Evolutionary conservation across 2,329 filamentous ascomycete genomes (phyloP).

Genomic region (Mycosphaerelloides madeirae): DNA sequence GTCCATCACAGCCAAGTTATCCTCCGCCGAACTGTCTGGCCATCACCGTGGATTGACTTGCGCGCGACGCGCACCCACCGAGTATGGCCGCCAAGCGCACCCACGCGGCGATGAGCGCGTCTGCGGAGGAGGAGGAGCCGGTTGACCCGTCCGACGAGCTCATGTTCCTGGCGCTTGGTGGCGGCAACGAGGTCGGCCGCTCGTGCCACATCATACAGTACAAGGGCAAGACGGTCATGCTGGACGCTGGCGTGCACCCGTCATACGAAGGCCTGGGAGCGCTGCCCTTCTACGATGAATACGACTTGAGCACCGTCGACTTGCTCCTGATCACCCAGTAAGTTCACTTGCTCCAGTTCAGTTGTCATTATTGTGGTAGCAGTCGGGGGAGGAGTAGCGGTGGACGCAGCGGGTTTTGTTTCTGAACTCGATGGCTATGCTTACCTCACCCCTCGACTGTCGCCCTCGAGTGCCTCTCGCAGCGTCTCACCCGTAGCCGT

Average conservation of each 20-base stretch:
- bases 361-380: neutral
- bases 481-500: neutral
- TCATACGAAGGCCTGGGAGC: slow-evolving; percentile 91
- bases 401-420: neutral
- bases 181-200: slow-evolving; percentile 92
- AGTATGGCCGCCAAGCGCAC: slow-evolving; percentile 83
- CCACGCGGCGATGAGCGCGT: slow-evolving; percentile 61
- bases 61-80: slow-evolving; percentile 12
- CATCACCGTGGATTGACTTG: neutral
- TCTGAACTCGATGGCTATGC: neutral
- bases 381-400: too few species aligned
- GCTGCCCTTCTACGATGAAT: slow-evolving; percentile 96
- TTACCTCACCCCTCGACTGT: neutral
- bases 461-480: too few species aligned
- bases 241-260: slow-evolving; percentile 95
- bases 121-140: slow-evolving; percentile 69
- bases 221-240: slow-evolving; percentile 99
- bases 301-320: slow-evolving; percentile 94
- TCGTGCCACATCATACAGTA: slow-evolving; percentile 98
- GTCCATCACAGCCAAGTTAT: neutral
- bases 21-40: neutral
- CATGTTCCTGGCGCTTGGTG: slow-evolving; percentile 87
- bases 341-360: slow-evolving; percentile 50
- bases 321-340: slow-evolving; percentile 99
- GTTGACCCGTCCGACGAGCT: slow-evolving; percentile 92